Percentiles rank a stretch among this genome's conserved stretches.
These are phyloP conservation scores for Tylopilus balloui DNA, from an alignment of 768 basidiomycete species.

Conservation along the genomic window DNA sequence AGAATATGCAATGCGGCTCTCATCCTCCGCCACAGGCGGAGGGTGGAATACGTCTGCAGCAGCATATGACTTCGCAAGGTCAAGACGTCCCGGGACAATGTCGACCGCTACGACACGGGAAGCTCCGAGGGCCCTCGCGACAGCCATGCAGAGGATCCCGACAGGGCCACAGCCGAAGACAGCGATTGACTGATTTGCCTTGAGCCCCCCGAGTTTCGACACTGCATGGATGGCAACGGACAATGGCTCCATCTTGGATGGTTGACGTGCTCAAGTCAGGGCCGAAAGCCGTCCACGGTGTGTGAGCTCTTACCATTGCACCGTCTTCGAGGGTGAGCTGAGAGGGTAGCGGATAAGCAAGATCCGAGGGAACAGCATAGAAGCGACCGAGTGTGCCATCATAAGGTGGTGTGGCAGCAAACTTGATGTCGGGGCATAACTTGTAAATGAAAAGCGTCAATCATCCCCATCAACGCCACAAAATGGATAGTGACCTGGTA, in stretches of 20 bases:
- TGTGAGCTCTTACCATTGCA: constrained; percentile 63
- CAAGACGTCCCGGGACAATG: constrained; percentile 73
- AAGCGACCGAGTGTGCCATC: constrained; percentile 87
- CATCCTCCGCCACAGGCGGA: constrained; percentile 53
- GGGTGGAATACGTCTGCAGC: constrained; percentile 76
- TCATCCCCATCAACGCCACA: neutral
- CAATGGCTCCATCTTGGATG: constrained; percentile 81
- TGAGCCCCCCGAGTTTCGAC: constrained; percentile 66
- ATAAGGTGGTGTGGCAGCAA: constrained; percentile 91
- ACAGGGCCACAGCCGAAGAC: constrained; percentile 90
- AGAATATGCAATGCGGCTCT: constrained; percentile 68
- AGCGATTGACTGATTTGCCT: constrained; percentile 68
- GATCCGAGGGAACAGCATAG: constrained; percentile 82
- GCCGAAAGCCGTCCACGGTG: neutral
- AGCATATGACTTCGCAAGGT: constrained; percentile 82
- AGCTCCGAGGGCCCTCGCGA: constrained; percentile 92
- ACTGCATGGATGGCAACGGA: constrained; percentile 91
- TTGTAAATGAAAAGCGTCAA: constrained; percentile 25
- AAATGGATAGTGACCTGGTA: constrained; percentile 57
- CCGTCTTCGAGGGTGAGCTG: constrained; percentile 88
- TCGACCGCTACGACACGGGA: constrained; percentile 81
- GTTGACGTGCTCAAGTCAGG: constrained; percentile 5
- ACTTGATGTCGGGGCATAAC: constrained; percentile 83
- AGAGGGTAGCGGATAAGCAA: constrained; percentile 80
- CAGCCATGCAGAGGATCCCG: constrained; percentile 88